Base-by-base conservation (phyloP, 345 rosid species). In the Rhodomyrtus tomentosa region DNA sequence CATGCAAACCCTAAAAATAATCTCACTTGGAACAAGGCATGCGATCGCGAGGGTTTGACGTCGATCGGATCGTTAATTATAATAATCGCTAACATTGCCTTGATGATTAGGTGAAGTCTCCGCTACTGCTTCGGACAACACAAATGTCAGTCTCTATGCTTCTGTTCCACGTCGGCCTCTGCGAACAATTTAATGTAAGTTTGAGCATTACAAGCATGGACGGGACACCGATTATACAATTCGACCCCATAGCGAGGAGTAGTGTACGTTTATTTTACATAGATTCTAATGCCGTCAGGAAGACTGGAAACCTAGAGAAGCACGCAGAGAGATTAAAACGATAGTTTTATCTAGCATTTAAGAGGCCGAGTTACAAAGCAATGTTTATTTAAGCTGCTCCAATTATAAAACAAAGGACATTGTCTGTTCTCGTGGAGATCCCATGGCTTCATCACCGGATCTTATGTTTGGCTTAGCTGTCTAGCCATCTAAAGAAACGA, bases 111-210 rank as follows among this genome's bases (percentile, higher is more conserved):
- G 76, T 62, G 76, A 32, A 62, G 76, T 32, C 76, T 62, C 24
- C 76, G 36, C 76, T 42, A 62, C 42, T 32, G 76, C 38, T 73
- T 21, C 62, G 80, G 62, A 84, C 48, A 79, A 84, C 85, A 74
- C 54, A 76, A 54, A 40, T 84, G 85, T 84, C 85, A 84, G 85
- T 84, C 82, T 62, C 85, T 81, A 49, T 81, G 81, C 81, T 85
- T 81, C 87, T 85, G 87, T 85, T 81, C 84, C 68, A 85, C 86
- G 86, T 80, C 81, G 87, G 84, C 74, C 81, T 73, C 58, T 55
- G 58, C 49, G 76, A 62, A 50, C 82, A 62, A 50, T 11, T 62
- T 50, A 85, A 81, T 81, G 50, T 50, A 6, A 10, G 74, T 40
- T 52, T 53, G 48, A 45, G 48, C 76, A 58, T 50, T 62, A 82